Evolutionary conservation across 805 yeast species (phyloP).

Genomic region (Lachancea sp.): DNA sequence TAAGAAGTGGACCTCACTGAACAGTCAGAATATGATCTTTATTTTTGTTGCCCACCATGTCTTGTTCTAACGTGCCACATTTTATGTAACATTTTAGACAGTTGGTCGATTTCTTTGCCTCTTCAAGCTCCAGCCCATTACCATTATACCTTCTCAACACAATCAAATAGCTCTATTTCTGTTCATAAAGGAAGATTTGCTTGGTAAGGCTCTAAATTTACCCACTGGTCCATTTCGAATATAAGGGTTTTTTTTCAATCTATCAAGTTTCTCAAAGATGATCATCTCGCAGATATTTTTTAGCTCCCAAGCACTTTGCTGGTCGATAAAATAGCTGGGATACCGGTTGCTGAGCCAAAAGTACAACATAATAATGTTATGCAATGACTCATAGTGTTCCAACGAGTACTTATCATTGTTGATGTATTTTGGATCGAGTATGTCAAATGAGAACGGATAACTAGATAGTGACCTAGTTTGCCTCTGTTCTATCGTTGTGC

Average conservation of each 20-base stretch:
- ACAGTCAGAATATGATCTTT: too few relatives aligned
- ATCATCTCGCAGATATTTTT: slow-evolving; percentile 59
- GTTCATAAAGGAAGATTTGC: too few relatives aligned
- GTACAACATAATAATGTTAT: slow-evolving; percentile 59
- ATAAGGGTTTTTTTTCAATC: slow-evolving; percentile 30
- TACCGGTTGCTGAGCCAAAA: slow-evolving; percentile 86
- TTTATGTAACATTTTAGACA: too few relatives aligned
- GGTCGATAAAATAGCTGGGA: slow-evolving; percentile 73
- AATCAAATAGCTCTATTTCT: too few relatives aligned
- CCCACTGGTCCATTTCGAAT: slow-evolving; percentile 8
- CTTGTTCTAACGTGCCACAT: too few relatives aligned
- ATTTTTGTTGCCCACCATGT: too few relatives aligned
- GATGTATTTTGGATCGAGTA: slow-evolving; percentile 24
- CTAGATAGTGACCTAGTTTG: slow-evolving; percentile 52
- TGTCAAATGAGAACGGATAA: slow-evolving; percentile 33
- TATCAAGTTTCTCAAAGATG: slow-evolving; percentile 36
- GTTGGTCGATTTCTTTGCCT: too few relatives aligned
- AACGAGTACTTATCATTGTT: slow-evolving; percentile 22
- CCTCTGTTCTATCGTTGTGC: slow-evolving; percentile 50
- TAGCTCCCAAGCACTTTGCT: slow-evolving; percentile 64
- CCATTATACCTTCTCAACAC: too few relatives aligned
- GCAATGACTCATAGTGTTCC: slow-evolving; percentile 50
- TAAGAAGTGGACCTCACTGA: too few relatives aligned
- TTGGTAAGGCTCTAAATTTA: too few relatives aligned
- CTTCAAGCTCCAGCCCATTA: too few relatives aligned